Evolutionary conservation across 257 asterid genomes (phyloP), one percentile per base, ranked within the genome.

Genomic region (Prunella vulgaris): DNA sequence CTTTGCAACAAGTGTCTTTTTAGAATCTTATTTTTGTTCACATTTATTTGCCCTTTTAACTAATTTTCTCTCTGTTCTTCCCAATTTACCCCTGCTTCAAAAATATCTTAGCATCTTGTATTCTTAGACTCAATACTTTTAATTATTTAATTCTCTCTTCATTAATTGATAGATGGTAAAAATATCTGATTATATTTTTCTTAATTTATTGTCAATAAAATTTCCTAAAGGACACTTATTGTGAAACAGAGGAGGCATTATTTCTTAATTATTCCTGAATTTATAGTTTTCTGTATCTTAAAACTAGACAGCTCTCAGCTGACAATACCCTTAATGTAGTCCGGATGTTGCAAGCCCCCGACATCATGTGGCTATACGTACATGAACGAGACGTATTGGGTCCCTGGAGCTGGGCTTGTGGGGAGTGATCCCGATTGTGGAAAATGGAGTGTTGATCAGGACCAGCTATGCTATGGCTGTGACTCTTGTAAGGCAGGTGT

Each of bases 261-360:
- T 56, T 32, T 24, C 42, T 22, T 38, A n/a, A 22, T 12, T 35
- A 15, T 46, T 72, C 33, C 5, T 61, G 18, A 7, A 61, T 24
- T 33, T 57, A 7, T 2, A 1, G 14, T 1, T 54, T 56, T 32
- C 7, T 35, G 5, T 49, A 28, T 5, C 9, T 2, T 28, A 1
- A 62, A 38, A 63, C 24, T 15, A 63, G 68, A 18, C 37, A 2
- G 8, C 10, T 17, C 21, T 14, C 9, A 3, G 14, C 48, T 20
- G 14, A 28, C 18, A 18, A 37, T n/a, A 22, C 40, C 28, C 37
- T 17, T 38, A 5, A 17, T 73, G 75, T 72, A 93, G 98, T 93
- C 98, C 0, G 97, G 98, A 67, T 93, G 98, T 69, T 93, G 98
- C 88, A 93, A 93, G 66, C 97, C 98, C 42, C 98, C 95, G 0